Evolutionary conservation across 805 yeast species (phyloP).

Genomic region (Candida saitoana): DNA sequence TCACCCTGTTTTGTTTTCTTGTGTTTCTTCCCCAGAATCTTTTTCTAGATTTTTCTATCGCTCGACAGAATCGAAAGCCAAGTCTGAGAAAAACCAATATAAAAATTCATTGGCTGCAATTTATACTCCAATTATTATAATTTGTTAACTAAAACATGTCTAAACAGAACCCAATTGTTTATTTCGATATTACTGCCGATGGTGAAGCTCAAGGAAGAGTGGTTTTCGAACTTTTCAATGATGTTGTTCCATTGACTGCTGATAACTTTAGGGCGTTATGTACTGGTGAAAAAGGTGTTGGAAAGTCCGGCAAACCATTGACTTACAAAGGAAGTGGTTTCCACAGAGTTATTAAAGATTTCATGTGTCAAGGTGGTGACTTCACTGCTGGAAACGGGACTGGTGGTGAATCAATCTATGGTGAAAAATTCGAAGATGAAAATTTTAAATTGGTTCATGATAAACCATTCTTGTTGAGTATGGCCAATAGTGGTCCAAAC

Average conservation of each 20-base stretch:
- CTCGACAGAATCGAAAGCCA: no score
- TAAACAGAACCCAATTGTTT: conserved; percentile 47
- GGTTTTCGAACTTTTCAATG: conserved; percentile 68
- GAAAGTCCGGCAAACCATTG: conserved; percentile 62
- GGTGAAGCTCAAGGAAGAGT: conserved; percentile 68
- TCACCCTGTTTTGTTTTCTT: no score
- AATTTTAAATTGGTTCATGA: conserved; percentile 73
- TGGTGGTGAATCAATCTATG: conserved; percentile 45
- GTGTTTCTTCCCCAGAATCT: no score
- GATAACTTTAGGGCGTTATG: conserved; percentile 87
- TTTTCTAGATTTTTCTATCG: no score
- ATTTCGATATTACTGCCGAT: conserved; percentile 75
- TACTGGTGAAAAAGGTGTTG: conserved; percentile 77
- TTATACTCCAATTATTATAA: no score
- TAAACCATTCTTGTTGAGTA: conserved; percentile 81
- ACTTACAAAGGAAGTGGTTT: conserved; percentile 81
- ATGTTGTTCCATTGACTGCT: conserved; percentile 81
- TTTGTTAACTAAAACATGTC: no score
- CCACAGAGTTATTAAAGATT: conserved; percentile 85
- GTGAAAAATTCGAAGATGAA: conserved; percentile 78
- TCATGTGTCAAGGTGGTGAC: conserved; percentile 96
- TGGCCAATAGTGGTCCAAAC: conserved; percentile 96
- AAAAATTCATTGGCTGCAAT: no score
- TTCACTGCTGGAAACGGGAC: conserved; percentile 41
- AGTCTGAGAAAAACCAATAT: no score